Conservation (phyloP, 371 early-diverging fungal species). For the Lichtheimia ornata region DNA sequence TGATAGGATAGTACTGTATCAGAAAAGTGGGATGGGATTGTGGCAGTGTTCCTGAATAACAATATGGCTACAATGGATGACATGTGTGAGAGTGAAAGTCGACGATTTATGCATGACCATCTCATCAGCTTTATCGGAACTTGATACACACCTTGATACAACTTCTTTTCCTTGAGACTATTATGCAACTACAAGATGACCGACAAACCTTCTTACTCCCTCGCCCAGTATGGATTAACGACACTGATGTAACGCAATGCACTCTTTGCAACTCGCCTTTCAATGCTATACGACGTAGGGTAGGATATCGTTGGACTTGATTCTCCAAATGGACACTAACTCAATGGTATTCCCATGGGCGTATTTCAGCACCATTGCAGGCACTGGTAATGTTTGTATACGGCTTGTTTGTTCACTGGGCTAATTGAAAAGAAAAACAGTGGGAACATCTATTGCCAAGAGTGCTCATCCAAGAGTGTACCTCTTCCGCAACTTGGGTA, state of each 20-base stretch:
- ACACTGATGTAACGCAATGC: conserved; percentile 44
- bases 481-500: conserved; percentile 66
- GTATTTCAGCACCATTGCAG: conserved; percentile 63
- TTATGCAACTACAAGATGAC: conserved; percentile 37
- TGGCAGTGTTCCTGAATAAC: too few relatives aligned
- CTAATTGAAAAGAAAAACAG: conserved; percentile 25
- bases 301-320: conserved; percentile 17
- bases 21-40: too few relatives aligned
- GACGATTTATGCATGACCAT: too few relatives aligned
- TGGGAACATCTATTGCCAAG: conserved; percentile 66
- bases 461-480: conserved; percentile 57
- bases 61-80: too few relatives aligned
- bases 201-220: conserved; percentile 45
- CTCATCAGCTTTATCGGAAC: not conserved
- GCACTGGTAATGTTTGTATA: conserved; percentile 50
- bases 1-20: too few relatives aligned
- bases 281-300: conserved; percentile 48
- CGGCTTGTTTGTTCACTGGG: not conserved
- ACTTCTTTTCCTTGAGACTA: conserved; percentile 6
- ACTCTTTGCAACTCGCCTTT: conserved; percentile 39
- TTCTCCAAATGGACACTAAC: not conserved
- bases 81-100: too few relatives aligned
- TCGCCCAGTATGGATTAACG: conserved; percentile 55
- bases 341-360: not conserved
- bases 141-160: not conserved